A percentile compares a stretch with the other conserved stretches of the same genome.
Evolutionary conservation across 306 rosid species (phyloP).

Genomic region (Carpinus fangiana): DNA sequence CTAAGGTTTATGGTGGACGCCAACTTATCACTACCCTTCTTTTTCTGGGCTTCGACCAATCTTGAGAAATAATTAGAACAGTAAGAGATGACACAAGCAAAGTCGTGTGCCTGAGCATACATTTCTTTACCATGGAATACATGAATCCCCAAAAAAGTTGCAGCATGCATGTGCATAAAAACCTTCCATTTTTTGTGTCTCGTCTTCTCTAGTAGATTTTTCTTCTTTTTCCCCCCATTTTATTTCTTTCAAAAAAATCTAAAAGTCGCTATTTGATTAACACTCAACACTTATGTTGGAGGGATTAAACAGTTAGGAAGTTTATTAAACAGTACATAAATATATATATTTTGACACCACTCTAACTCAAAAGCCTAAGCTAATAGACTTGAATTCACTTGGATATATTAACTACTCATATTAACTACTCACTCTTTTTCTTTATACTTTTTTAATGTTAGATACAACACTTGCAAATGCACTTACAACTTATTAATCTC

Average conservation of each 20-base stretch:
- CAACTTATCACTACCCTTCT: background rate
- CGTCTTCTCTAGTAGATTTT: background rate
- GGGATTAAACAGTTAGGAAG: no score
- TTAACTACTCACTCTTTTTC: no score
- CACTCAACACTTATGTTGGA: background rate
- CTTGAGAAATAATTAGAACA: background rate
- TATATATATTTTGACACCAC: no score
- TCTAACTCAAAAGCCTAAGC: no score
- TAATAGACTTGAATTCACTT: no score
- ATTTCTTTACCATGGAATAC: background rate
- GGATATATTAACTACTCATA: no score
- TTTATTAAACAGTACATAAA: no score
- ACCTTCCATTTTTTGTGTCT: no score
- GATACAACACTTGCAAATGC: no score
- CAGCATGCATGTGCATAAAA: background rate
- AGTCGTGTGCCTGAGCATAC: background rate
- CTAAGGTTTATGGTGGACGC: background rate
- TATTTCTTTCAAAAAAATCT: background rate
- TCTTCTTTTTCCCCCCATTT: background rate
- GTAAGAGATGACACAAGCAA: background rate
- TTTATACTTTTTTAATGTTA: no score
- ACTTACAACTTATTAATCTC: background rate
- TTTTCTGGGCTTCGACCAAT: background rate
- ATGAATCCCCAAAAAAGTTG: background rate
- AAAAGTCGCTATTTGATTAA: background rate